These are phyloP conservation scores for Teunomyces pallodes DNA, from an alignment of 805 yeast genomes.

Conservation along the genomic window DNA sequence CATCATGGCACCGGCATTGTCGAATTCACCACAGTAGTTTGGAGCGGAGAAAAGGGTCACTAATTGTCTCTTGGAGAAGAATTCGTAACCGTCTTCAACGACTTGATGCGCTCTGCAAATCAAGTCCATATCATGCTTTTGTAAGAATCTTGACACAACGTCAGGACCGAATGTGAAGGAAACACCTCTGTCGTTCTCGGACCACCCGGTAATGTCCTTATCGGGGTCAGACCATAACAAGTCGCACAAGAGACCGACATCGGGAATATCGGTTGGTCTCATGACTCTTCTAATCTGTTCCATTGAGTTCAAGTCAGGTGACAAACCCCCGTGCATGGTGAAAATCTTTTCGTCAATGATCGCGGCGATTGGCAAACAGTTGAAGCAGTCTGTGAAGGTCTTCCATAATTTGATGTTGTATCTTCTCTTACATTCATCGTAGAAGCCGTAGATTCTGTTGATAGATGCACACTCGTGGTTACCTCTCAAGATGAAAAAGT, in stretches of 20 bases:
- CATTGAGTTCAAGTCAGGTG: conserved; percentile 97
- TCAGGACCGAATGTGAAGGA: conserved; percentile 99
- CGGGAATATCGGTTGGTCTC: conserved; percentile 99
- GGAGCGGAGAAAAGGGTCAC: conserved; percentile 97
- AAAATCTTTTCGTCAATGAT: conserved; percentile 96
- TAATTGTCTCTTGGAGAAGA: conserved; percentile 91
- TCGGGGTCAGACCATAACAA: conserved; percentile 98
- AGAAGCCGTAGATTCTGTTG: conserved; percentile 96
- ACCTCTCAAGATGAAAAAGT: conserved; percentile 94
- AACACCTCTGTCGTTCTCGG: conserved; percentile 98
- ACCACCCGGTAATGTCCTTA: conserved; percentile 97
- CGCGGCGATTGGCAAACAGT: conserved; percentile 97
- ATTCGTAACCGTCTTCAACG: conserved; percentile 98
- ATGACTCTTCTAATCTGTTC: conserved; percentile 97
- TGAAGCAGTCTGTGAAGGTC: conserved; percentile 97
- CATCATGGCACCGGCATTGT: conserved; percentile 99
- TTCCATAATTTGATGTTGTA: conserved; percentile 98
- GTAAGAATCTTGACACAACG: conserved; percentile 92
- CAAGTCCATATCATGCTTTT: conserved; percentile 96
- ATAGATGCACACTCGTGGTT: conserved; percentile 98
- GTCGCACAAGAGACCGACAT: conserved; percentile 94
- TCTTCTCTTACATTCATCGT: conserved; percentile 98
- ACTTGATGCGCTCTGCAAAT: conserved; percentile 99
- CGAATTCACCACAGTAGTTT: conserved; percentile 98
- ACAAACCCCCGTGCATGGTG: conserved; percentile 98